Evolutionary conservation across 768 basidiomycete genomes (phyloP).

Genomic region (Tylopilus sp.): DNA sequence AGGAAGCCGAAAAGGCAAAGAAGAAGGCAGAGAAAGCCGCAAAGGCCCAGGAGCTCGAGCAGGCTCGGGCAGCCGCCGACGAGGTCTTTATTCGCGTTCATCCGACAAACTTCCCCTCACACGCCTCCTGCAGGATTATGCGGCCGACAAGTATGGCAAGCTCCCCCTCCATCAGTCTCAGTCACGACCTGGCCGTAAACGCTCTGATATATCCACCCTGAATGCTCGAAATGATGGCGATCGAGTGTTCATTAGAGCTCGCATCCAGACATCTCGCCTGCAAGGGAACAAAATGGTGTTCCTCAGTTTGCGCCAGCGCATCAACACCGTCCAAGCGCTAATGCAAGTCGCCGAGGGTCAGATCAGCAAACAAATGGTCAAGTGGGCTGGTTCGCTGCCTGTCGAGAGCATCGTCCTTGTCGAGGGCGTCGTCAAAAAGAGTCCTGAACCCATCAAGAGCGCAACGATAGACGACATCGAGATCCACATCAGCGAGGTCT

Average conservation of each 20-base stretch:
- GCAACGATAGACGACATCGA: slow-evolving; percentile 87
- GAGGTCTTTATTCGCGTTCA: slow-evolving; percentile 26
- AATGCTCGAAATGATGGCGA: slow-evolving; percentile 63
- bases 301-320: slow-evolving; percentile 85
- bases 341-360: slow-evolving; percentile 66
- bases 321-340: slow-evolving; percentile 83
- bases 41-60: slow-evolving; percentile 72
- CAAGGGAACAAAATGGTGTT: slow-evolving; percentile 97
- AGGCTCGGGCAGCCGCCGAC: slow-evolving; percentile 65
- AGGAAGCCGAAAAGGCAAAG: slow-evolving; percentile 86
- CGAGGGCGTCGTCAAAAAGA: slow-evolving; percentile 76
- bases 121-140: slow-evolving; percentile 57
- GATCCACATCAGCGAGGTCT: slow-evolving; percentile 77
- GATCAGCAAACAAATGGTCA: slow-evolving; percentile 96
- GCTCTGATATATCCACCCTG: slow-evolving; percentile 64
- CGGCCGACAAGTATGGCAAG: slow-evolving; percentile 77
- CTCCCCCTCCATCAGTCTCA: slow-evolving; percentile 92
- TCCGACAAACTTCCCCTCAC: slow-evolving; percentile 31
- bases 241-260: slow-evolving; percentile 79
- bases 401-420: slow-evolving; percentile 91
- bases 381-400: slow-evolving; percentile 76
- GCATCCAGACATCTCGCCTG: slow-evolving; percentile 87
- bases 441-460: slow-evolving; percentile 85
- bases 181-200: slow-evolving; percentile 57
- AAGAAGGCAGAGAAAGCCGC: slow-evolving; percentile 86